These are phyloP conservation scores for Metschnikowia hibisci DNA, from an alignment of 805 yeast species.

Conservation along the genomic window DNA sequence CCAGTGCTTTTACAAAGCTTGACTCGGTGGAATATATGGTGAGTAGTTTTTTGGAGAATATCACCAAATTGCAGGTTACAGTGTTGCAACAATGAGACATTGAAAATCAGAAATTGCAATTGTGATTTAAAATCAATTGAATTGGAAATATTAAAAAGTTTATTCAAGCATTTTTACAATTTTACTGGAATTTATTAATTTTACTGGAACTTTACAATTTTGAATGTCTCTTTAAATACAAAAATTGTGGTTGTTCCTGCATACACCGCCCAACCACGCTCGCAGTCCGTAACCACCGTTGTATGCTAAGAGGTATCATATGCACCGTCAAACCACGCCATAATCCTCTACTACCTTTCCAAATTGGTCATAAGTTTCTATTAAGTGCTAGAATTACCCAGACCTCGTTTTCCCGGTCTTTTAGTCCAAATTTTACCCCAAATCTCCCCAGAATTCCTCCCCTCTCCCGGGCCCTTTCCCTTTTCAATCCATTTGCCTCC, in stretches of 20 bases:
- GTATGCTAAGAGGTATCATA: constrained; percentile 3
- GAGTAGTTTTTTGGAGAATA: constrained; percentile 26
- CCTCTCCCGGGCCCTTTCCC: not conserved
- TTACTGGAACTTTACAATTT: no score
- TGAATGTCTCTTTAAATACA: no score
- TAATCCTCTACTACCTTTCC: not conserved
- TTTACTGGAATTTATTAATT: no score
- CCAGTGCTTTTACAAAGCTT: constrained; percentile 60
- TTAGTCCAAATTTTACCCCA: no score
- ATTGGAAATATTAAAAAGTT: no score
- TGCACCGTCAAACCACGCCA: not conserved
- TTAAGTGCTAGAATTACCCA: no score
- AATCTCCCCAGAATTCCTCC: not conserved
- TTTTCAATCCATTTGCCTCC: not conserved
- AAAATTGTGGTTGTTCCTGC: not conserved
- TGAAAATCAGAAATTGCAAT: no score
- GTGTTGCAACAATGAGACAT: no score
- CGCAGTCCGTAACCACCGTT: not conserved
- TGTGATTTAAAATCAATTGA: no score
- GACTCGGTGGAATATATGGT: constrained; percentile 55
- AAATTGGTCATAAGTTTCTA: no score
- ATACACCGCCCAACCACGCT: not conserved
- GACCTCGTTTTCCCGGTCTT: no score
- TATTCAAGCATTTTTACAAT: no score
- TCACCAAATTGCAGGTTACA: constrained; percentile 10